Base-by-base conservation (phyloP, 148 eudicot species). In the Rhododendron ferrugineum region DNA sequence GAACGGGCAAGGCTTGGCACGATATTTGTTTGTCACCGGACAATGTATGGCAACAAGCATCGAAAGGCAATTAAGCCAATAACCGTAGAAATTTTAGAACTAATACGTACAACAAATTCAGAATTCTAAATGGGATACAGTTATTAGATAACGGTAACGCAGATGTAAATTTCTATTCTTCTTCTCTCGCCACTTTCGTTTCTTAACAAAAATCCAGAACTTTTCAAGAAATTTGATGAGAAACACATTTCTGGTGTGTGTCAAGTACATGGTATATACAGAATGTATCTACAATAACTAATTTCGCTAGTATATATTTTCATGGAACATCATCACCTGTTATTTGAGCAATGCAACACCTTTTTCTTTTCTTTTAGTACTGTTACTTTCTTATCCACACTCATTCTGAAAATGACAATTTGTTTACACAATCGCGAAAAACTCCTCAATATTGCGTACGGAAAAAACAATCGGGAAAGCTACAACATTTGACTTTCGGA, bases 401-500 rank as follows among this genome's bases (percentile, higher is more conserved):
- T 82, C 77, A 44, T 37, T 40, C 30, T 36, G 68, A 44, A 23
- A 68, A 83, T 5, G 62, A 83, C 78, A 46, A 28, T 26, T 54
- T 54, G 49, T 49, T 47, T 72, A 30, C 75, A 2, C 75, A n/a
- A 26, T n/a, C n/a, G 22, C 5, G 52, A 37, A 30, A 58, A 66
- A 22, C 20, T 26, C n/a, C 34, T 64, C 20, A n/a, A 64, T 28
- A 22, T n/a, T 3, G 36, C 75, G 0, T 28, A 68, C 60, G 14
- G 46, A 44, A 83, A 28, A 30, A n/a, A 72, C 11, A 42, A 60
- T 11, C 5, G 46, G 34, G 32, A 83, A 73, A 72, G 70, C 47
- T 46, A 70, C 78, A 56, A 13, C 36, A 70, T 66, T 82, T 83
- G 85, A 83, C 77, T 83, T 68, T 22, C 56, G 47, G 79, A 73